A percentile compares a stretch with the other conserved stretches of the same genome.
These are phyloP conservation scores for Emmonsiellopsis sp. DNA, from an alignment of 2,329 filamentous ascomycete genomes.

Conservation along the genomic window DNA sequence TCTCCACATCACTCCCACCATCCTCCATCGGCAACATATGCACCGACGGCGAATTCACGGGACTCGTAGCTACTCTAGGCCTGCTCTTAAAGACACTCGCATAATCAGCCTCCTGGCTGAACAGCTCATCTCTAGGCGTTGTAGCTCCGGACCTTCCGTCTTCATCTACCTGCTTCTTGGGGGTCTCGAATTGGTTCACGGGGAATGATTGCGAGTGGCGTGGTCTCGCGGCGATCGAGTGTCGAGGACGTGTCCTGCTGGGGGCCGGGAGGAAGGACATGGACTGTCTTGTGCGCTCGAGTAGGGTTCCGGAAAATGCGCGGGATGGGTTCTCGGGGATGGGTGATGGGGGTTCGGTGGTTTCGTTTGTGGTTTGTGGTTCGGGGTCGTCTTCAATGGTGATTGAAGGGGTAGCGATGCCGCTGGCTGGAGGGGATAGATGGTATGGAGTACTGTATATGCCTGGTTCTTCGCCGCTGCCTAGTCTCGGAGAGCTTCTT, in stretches of 20 bases:
- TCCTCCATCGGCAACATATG: conserved; percentile 4
- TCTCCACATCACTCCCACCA: conserved; percentile 3
- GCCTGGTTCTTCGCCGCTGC: background rate
- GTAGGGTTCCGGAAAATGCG: conserved; percentile 40
- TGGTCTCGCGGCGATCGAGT: conserved; percentile 19
- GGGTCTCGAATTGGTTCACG: conserved; percentile 49
- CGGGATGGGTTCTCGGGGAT: conserved; percentile 10
- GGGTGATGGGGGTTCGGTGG: conserved; percentile 5
- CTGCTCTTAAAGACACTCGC: conserved; percentile 77
- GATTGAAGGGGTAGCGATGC: conserved; percentile 1
- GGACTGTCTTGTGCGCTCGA: conserved; percentile 71
- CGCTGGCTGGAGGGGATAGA: background rate
- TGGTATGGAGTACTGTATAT: background rate
- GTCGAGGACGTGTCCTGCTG: conserved; percentile 13
- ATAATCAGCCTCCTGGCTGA: conserved; percentile 63
- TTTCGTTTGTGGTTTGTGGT: conserved; percentile 11
- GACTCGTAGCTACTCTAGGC: conserved; percentile 70
- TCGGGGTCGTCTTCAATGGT: background rate
- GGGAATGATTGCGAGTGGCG: conserved; percentile 37
- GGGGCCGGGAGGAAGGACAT: conserved; percentile 54
- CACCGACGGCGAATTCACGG: conserved; percentile 36
- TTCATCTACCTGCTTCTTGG: conserved; percentile 24
- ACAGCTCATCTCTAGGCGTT: conserved; percentile 58
- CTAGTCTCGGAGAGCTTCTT: conserved; percentile 3
- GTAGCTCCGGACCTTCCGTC: conserved; percentile 23